Evolutionary conservation across 2,329 filamentous ascomycete species (phyloP).

Genomic region (Aureobasidium sp.): DNA sequence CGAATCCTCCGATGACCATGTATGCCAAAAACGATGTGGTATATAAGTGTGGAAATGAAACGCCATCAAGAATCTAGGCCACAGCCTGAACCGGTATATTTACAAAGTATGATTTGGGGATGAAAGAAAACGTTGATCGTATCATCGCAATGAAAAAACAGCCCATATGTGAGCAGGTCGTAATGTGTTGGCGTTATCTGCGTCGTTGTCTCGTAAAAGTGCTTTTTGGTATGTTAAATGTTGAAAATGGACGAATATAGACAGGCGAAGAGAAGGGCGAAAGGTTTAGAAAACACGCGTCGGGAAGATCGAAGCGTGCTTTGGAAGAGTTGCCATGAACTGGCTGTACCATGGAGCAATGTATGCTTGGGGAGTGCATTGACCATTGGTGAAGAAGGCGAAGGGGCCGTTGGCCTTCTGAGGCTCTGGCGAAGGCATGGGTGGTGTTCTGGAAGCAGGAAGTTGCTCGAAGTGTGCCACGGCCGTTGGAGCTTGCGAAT

Average conservation of each 20-base stretch:
- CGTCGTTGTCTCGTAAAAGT: constrained; percentile 7
- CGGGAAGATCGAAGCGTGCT: constrained; percentile 19
- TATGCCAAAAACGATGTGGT: constrained; percentile 8
- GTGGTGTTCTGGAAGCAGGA: constrained; percentile 8
- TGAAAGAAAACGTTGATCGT: constrained; percentile 9
- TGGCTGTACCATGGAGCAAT: constrained; percentile 18
- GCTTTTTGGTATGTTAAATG: constrained; percentile 2
- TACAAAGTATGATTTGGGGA: constrained; percentile 10
- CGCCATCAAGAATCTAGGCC: constrained; percentile 6
- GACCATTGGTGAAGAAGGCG: constrained; percentile 7
- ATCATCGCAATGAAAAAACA: neutral
- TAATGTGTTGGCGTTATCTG: constrained; percentile 10
- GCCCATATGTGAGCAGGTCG: neutral
- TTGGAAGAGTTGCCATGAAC: constrained; percentile 18
- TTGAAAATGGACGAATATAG: constrained; percentile 13
- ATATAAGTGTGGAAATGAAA: constrained; percentile 7
- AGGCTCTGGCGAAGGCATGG: constrained; percentile 5
- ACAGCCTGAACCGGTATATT: constrained; percentile 2
- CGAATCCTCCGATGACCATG: constrained; percentile 1
- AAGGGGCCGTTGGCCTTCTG: constrained; percentile 8
- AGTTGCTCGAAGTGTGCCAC: constrained; percentile 10
- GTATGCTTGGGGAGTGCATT: constrained; percentile 18
- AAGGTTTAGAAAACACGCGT: constrained; percentile 18
- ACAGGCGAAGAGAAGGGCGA: constrained; percentile 10
- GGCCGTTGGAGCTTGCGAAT: neutral